phyloP scores from a whole-genome alignment of 1,284 basidiomycete species.

The Cystobasidiaceae sp. region DNA sequence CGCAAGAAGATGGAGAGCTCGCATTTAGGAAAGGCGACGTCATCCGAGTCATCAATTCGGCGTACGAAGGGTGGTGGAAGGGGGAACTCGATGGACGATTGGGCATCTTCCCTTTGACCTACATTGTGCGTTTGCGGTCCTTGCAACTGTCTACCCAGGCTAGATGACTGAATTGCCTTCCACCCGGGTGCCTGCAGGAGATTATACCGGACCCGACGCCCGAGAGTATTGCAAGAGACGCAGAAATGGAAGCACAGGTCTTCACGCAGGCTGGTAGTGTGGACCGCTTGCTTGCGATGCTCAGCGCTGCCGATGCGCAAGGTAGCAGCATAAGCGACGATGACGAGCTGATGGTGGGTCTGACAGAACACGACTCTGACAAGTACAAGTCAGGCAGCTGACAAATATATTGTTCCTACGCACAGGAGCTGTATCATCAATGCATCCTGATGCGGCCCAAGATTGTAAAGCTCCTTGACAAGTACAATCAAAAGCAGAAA shows the following conservation, averaged over 20 bases:
- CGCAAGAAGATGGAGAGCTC: constrained; percentile 84
- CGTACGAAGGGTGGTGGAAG: constrained; percentile 98
- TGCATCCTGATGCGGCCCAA: constrained; percentile 84
- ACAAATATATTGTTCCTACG: too few species aligned
- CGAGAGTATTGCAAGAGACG: constrained; percentile 66
- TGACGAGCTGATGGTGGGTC: constrained; percentile 78
- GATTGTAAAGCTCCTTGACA: constrained; percentile 94
- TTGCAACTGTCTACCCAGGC: background rate
- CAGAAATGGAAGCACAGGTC: constrained; percentile 80
- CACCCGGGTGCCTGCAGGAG: constrained; percentile 57
- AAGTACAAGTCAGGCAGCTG: too few species aligned
- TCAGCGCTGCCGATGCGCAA: constrained; percentile 61
- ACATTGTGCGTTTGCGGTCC: constrained; percentile 62
- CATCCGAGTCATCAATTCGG: constrained; percentile 91
- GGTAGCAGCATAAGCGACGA: constrained; percentile 77
- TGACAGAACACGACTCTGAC: background rate
- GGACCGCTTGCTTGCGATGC: constrained; percentile 73
- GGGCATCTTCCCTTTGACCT: constrained; percentile 97
- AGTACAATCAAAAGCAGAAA: constrained; percentile 82
- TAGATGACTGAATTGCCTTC: background rate
- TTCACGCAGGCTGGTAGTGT: constrained; percentile 80
- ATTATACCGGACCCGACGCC: constrained; percentile 78
- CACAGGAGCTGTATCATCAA: constrained; percentile 78
- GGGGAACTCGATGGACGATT: constrained; percentile 87
- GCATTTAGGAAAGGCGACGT: constrained; percentile 89